Evolutionary conservation across 805 yeast species (phyloP).

Genomic region (Wickerhamiella parazyma): DNA sequence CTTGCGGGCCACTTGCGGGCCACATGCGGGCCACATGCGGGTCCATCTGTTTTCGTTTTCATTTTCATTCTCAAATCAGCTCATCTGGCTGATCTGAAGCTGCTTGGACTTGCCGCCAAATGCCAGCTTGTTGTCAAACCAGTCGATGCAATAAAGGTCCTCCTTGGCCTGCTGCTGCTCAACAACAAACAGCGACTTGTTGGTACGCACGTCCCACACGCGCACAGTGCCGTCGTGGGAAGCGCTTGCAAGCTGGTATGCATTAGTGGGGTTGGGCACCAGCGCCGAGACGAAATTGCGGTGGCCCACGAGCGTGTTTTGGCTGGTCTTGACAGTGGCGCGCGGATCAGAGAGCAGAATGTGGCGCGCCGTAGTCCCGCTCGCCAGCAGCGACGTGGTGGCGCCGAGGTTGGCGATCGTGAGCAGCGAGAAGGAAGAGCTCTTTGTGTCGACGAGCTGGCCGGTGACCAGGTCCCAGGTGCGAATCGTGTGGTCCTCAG

Average conservation of each 20-base stretch:
- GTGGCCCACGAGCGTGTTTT: conserved; percentile 72
- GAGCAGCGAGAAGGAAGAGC: conserved; percentile 72
- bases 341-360: conserved; percentile 90
- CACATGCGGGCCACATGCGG: no score
- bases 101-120: conserved; percentile 93
- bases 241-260: conserved; percentile 72
- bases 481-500: conserved; percentile 88
- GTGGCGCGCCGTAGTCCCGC: conserved; percentile 98
- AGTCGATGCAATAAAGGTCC: conserved; percentile 75
- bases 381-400: conserved; percentile 52
- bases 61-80: no score
- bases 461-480: conserved; percentile 94
- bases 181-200: conserved; percentile 66
- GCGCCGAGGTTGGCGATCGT: conserved; percentile 58
- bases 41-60: no score
- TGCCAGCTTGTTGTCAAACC: conserved; percentile 74
- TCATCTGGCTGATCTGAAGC: conserved; percentile 59
- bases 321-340: conserved; percentile 42
- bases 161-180: conserved; percentile 38
- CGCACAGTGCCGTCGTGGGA: conserved; percentile 95
- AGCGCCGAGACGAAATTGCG: conserved; percentile 77
- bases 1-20: no score
- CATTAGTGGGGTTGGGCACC: conserved; percentile 61
- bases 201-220: conserved; percentile 91
- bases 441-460: conserved; percentile 72